Evolutionary conservation across 495 filamentous ascomycete species (phyloP), one percentile per base, ranked within the genome.

Genomic region (Talaromyces thailandensis): DNA sequence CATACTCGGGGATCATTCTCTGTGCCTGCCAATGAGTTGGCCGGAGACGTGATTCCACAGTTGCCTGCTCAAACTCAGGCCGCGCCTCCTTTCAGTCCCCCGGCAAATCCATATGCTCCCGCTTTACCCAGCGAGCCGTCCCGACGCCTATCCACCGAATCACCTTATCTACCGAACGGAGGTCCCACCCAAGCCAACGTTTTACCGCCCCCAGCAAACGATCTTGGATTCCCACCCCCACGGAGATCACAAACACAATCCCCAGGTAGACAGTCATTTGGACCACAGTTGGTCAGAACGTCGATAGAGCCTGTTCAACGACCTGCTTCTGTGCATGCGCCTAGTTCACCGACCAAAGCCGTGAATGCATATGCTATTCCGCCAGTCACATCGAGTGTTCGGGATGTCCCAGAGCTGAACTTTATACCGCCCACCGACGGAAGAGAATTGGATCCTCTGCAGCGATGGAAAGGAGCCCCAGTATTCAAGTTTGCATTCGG

Each of bases 401-500:
- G 76, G 37, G 72, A 66, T 14, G 65, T 75, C 43, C 79, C 79
- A 29, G 77, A 82, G 53, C 68, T 81, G 21, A 73, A 81, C 25
- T 84, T 84, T 58, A 78, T 88, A 53, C 62, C 77, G 6, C 95
- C 94, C 11, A 86, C 80, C 6, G 92, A 97, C 74, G 91, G 89
- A n/a, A 84, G 88, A 24, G 84, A 90, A 62, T 69, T 79, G 9
- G 94, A 99, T 73, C 83, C 84, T 16, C 76, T 98, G 4, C 80
- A 92, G 65, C 82, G 95, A 65, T 99, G 94, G 94, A 89, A 88
- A 73, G 94, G 94, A 7, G 81, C 82, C 16, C 95, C 94, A 0
- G 83, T 96, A 7, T 84, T 98, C 67, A 82, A 82, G 4, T 98
- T 96, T 84, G 93, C 91, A 0, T 87, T 96, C 59, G 93, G 91